Evolutionary conservation across 192 early-diverging fungal genomes (phyloP).

Genomic region (Funneliformis mosseae): DNA sequence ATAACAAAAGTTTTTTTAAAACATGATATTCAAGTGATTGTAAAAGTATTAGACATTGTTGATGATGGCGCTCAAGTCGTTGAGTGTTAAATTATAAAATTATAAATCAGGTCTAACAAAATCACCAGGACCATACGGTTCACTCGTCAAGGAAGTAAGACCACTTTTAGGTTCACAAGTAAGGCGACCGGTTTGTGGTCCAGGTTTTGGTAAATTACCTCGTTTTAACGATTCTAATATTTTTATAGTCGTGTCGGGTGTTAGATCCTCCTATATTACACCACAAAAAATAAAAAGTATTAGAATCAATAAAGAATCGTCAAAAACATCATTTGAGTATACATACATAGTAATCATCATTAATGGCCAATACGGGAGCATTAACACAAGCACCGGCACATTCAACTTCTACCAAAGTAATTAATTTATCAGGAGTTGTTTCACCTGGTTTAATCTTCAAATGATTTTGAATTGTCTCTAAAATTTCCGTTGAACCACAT

Average conservation of each 20-base stretch:
- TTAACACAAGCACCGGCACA: slow-evolving; percentile 99
- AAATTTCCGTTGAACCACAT: slow-evolving; percentile 89
- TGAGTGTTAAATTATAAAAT: background rate
- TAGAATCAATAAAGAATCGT: background rate
- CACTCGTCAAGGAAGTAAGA: slow-evolving; percentile 80
- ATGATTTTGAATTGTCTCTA: slow-evolving; percentile 84
- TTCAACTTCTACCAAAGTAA: slow-evolving; percentile 99
- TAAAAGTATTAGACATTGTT: slow-evolving; percentile 66
- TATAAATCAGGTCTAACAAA: slow-evolving; percentile 79
- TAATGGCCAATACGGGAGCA: slow-evolving; percentile 87
- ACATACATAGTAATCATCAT: slow-evolving; percentile 27
- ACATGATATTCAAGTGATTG: slow-evolving; percentile 55
- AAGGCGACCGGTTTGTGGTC: slow-evolving; percentile 83
- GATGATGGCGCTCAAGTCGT: slow-evolving; percentile 50
- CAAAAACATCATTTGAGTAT: background rate
- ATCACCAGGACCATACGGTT: slow-evolving; percentile 93
- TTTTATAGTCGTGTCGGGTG: slow-evolving; percentile 85
- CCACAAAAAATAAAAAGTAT: background rate
- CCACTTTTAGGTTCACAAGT: slow-evolving; percentile 86
- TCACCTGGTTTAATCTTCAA: slow-evolving; percentile 93
- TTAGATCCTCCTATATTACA: slow-evolving; percentile 88
- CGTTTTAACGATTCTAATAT: slow-evolving; percentile 83
- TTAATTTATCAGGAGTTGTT: slow-evolving; percentile 90
- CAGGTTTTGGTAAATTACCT: slow-evolving; percentile 77
- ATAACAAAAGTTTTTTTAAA: slow-evolving; percentile 65